Percentiles rank a stretch among this genome's conserved stretches.
These are phyloP conservation scores for Polygonum maritimum DNA, from an alignment of 148 eudicot genomes.

Conservation along the genomic window DNA sequence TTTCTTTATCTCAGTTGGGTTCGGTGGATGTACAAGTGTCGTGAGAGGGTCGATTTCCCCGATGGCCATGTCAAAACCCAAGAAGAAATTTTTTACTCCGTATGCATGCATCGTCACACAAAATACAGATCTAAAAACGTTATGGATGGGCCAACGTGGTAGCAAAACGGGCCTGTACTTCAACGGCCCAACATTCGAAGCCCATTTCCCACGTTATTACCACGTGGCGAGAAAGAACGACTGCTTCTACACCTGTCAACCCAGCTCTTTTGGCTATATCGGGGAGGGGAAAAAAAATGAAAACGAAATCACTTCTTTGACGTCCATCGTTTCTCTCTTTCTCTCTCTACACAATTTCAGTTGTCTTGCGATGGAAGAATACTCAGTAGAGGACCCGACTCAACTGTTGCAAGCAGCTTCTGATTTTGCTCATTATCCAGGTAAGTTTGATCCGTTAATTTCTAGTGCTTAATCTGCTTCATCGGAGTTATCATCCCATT, in stretches of 20 bases:
- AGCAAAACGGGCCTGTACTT: background rate
- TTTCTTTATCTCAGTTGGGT: no score
- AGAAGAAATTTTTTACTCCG: no score
- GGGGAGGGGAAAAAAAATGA: background rate
- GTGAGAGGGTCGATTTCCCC: no score
- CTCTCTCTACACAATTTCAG: background rate
- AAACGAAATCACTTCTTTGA: background rate
- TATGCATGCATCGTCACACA: no score
- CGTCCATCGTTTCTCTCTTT: background rate
- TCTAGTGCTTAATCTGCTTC: background rate
- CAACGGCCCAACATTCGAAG: background rate
- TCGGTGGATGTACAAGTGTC: no score
- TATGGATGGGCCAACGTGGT: background rate
- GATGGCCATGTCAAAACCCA: no score
- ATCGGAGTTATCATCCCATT: background rate
- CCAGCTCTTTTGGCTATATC: background rate
- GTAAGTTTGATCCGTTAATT: conserved; percentile 11
- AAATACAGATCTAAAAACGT: no score
- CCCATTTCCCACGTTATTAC: background rate
- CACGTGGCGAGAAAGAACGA: background rate
- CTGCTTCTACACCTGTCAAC: background rate
- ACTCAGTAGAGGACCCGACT: conserved; percentile 18
- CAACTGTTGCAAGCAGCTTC: conserved; percentile 43
- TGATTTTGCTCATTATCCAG: conserved; percentile 43
- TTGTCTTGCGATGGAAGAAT: conserved; percentile 28